Evolutionary conservation across 2,329 filamentous ascomycete genomes (phyloP).

Genomic region (Alternaria gaisen): DNA sequence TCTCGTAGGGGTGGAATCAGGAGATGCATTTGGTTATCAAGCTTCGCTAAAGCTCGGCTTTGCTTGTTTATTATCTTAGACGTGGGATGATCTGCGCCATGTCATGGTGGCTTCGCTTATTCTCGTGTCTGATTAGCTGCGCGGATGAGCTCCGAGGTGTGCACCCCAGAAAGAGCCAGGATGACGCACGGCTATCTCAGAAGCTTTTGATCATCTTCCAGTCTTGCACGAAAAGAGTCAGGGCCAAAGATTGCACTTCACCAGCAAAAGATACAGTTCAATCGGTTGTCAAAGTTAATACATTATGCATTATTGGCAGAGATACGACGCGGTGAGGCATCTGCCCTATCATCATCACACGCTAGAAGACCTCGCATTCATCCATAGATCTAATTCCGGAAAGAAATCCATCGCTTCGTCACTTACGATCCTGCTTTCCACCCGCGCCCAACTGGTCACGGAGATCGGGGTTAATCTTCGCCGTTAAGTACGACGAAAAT

Average conservation of each 20-base stretch:
- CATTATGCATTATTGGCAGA: constrained; percentile 8
- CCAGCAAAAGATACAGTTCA: neutral
- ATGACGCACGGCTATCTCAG: neutral
- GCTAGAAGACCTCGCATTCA: constrained; percentile 3
- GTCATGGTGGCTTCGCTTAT: neutral
- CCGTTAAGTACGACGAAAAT: constrained; percentile 36
- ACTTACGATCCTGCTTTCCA: neutral
- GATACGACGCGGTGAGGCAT: constrained; percentile 1
- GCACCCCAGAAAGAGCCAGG: neutral
- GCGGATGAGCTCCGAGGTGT: constrained; percentile 1
- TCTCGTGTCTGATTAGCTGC: neutral
- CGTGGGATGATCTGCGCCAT: neutral
- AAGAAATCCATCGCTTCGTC: neutral
- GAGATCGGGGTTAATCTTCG: constrained; percentile 38
- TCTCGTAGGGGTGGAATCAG: neutral
- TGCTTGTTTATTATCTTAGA: constrained; percentile 5
- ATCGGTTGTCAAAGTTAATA: neutral
- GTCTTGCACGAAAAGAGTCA: neutral
- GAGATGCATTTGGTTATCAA: neutral
- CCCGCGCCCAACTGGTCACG: constrained; percentile 19
- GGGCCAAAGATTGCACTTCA: neutral
- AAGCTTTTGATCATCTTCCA: neutral
- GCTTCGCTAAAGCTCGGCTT: constrained; percentile 8
- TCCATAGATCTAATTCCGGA: constrained; percentile 5
- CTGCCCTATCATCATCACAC: constrained; percentile 5